These are phyloP conservation scores for Ascochyta fabae DNA, from an alignment of 2,329 filamentous ascomycete genomes.

Conservation along the genomic window DNA sequence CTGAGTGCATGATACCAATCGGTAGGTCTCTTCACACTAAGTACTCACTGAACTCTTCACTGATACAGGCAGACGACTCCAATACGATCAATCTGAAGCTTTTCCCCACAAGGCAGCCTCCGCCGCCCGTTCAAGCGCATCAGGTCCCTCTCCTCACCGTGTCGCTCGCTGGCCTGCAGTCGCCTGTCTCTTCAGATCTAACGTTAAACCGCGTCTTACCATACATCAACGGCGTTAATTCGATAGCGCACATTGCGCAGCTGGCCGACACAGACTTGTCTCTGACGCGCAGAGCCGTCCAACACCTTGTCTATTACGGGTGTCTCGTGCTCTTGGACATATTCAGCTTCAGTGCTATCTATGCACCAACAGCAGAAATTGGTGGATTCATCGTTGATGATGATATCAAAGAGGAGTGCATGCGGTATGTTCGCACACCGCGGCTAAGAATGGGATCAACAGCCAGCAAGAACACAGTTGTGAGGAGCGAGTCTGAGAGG, in stretches of 20 bases:
- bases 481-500: constrained; percentile 26
- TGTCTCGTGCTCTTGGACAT: constrained; percentile 90
- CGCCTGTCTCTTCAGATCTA: constrained; percentile 69
- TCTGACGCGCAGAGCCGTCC: constrained; percentile 83
- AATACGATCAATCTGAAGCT: constrained; percentile 97
- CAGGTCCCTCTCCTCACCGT: constrained; percentile 84
- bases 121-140: constrained; percentile 80
- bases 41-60: neutral
- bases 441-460: constrained; percentile 35
- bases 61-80: constrained; percentile 70
- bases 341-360: constrained; percentile 92
- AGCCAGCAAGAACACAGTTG: constrained; percentile 9
- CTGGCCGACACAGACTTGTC: constrained; percentile 85
- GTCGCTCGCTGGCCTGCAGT: constrained; percentile 44
- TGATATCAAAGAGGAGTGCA: constrained; percentile 83
- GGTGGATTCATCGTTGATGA: constrained; percentile 78
- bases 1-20: constrained; percentile 97
- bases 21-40: constrained; percentile 56
- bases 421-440: constrained; percentile 71
- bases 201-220: constrained; percentile 80
- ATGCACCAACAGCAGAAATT: constrained; percentile 81
- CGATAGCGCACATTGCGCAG: constrained; percentile 84
- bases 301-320: constrained; percentile 91
- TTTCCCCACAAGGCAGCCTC: constrained; percentile 80
- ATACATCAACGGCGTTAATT: constrained; percentile 88